Evolutionary conservation across 306 rosid genomes (phyloP), one percentile per base, ranked within the genome.

Genomic region (Crataegus laevigata): DNA sequence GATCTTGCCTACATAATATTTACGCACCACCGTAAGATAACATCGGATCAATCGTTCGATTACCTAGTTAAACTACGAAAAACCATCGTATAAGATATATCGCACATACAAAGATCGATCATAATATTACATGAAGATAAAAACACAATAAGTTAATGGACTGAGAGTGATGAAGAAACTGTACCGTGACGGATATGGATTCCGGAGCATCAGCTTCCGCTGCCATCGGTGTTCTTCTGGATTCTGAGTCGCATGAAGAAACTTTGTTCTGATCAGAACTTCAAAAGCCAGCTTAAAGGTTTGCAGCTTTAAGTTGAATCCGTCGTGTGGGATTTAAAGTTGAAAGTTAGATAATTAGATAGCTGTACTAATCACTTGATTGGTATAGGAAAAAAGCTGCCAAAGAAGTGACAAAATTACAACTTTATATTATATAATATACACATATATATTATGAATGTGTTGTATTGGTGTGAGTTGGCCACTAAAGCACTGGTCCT

Each of bases 401-500:
- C 79, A 15, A 69, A 57, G 69, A 83, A 69, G 34, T 80, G 94
- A 89, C 88, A 78, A 81, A 79, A 81, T 42, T 67, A 74, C 77
- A 88, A 88, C 85, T 82, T 7, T 65, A 3, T 72, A 55, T 81
- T 43, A 73, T 81, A 57, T 71, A 65, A 75, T 38, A 40, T 40
- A 64, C 28, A 11, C 0, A 0, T 0, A 1, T 45, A 45, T 47
- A 47, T 4, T 47, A 4, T 47, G 19, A 47, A 47, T 47, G 19
- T 47, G 19, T 47, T 47, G 5, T 47, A 74, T 67, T 74, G 80
- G 65, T 73, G 54, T 85, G 87, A 83, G 92, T 74, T 86, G 92
- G 84, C 78, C 88, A 84, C 86, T 76, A 62, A 34, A 58, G 77
- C 75, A 76, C 54, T 78, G 93, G 92, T 55, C 97, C 91, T 85